Evolutionary conservation across 1,284 basidiomycete species (phyloP).

Genomic region (Phlebopus sp.): DNA sequence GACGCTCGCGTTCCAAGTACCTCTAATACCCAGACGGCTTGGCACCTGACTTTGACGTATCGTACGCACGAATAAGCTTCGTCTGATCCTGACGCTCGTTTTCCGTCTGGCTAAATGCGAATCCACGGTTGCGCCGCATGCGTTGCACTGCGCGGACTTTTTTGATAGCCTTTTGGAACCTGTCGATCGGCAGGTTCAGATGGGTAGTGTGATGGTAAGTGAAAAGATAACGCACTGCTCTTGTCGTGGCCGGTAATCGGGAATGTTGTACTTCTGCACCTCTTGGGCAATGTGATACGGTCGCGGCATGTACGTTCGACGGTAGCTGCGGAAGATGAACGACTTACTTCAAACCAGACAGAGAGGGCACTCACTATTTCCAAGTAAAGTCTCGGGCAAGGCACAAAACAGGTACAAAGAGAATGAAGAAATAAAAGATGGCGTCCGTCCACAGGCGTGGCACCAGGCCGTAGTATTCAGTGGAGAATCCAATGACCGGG

Average conservation of each 20-base stretch:
- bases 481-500: constrained; percentile 85
- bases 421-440: constrained; percentile 87
- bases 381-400: constrained; percentile 90
- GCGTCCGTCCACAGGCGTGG: constrained; percentile 83
- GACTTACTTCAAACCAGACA: neutral
- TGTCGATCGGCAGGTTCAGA: constrained; percentile 28
- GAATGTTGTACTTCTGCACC: constrained; percentile 95
- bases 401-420: constrained; percentile 88
- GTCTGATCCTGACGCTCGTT: constrained; percentile 84
- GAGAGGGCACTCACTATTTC: constrained; percentile 76
- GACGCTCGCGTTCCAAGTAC: neutral
- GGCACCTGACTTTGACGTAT: constrained; percentile 73
- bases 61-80: constrained; percentile 84
- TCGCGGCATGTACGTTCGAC: constrained; percentile 85
- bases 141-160: constrained; percentile 95
- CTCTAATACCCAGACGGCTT: constrained; percentile 70
- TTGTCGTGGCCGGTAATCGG: constrained; percentile 95
- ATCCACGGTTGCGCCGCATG: constrained; percentile 91
- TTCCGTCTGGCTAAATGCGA: constrained; percentile 96
- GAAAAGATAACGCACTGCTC: constrained; percentile 71
- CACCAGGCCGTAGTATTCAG: constrained; percentile 87
- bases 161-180: constrained; percentile 97
- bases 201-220: neutral
- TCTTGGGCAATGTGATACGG: constrained; percentile 98
- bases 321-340: constrained; percentile 56